A percentile compares a stretch with the other conserved stretches of the same genome.
These are phyloP conservation scores for Hymenoscyphus linearis DNA, from an alignment of 2,329 filamentous ascomycete genomes.

Conservation along the genomic window DNA sequence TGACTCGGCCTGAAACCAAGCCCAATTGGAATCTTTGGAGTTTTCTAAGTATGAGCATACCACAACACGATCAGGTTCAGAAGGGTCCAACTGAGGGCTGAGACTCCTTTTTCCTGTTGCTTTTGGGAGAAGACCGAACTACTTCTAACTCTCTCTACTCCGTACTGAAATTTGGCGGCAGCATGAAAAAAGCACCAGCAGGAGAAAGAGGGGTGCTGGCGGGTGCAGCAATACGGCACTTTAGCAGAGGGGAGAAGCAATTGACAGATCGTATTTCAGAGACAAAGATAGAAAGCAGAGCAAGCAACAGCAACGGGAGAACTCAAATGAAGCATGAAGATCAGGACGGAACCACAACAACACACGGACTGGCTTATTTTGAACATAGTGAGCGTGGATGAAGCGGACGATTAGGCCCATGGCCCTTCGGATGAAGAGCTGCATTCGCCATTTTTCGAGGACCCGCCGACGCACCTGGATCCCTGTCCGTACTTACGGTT, in stretches of 20 bases:
- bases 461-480: too few species aligned
- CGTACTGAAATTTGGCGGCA: neutral
- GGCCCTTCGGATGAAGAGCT: neutral
- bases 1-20: neutral
- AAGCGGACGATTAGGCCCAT: too few species aligned
- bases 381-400: neutral
- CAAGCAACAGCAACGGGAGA: conserved; percentile 3
- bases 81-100: neutral
- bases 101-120: neutral
- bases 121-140: neutral
- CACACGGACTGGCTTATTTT: conserved; percentile 12
- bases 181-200: neutral
- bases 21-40: neutral
- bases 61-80: neutral
- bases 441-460: neutral
- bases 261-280: conserved; percentile 4
- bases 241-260: conserved; percentile 4
- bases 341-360: conserved; percentile 1
- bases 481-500: neutral
- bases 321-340: conserved; percentile 18
- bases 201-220: too few species aligned
- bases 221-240: neutral
- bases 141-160: neutral
- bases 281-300: neutral
- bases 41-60: neutral